A percentile compares a stretch with the other conserved stretches of the same genome.
Conservation (phyloP, 23 red algal genomes). For the Gracilaria gracilis region DNA sequence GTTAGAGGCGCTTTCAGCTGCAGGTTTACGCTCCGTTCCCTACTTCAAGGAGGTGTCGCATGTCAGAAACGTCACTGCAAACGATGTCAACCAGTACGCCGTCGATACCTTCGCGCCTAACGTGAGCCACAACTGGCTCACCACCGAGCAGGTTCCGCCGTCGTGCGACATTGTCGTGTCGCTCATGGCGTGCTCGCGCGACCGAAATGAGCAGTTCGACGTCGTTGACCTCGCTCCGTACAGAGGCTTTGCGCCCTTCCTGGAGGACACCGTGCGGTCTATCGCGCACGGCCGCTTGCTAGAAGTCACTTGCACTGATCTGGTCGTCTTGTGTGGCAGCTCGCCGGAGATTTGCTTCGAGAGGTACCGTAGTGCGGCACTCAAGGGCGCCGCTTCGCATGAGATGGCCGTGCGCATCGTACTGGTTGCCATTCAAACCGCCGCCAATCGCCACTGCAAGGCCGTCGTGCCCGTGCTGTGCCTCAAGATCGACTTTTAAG, state of each 20-base stretch:
- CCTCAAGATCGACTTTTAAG: slow-evolving; percentile 98
- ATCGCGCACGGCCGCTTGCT: slow-evolving; percentile 86
- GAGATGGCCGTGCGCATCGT: slow-evolving; percentile 94
- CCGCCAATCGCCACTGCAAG: slow-evolving; percentile 86
- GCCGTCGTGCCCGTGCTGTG: slow-evolving; percentile 84
- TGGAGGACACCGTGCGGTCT: slow-evolving; percentile 84
- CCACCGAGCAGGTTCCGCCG: slow-evolving; percentile 46
- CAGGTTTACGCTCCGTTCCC: slow-evolving; percentile 89
- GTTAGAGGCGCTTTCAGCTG: slow-evolving; percentile 78
- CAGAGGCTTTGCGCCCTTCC: slow-evolving; percentile 78
- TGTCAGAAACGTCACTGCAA: slow-evolving; percentile 80
- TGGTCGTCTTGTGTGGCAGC: slow-evolving; percentile 88
- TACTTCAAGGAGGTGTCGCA: slow-evolving; percentile 85
- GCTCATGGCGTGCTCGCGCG: slow-evolving; percentile 71
- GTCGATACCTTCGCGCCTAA: slow-evolving; percentile 72
- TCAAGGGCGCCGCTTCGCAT: slow-evolving; percentile 76
- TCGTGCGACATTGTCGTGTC: slow-evolving; percentile 69
- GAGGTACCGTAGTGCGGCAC: slow-evolving; percentile 75
- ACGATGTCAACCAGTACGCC: slow-evolving; percentile 86
- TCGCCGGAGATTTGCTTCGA: slow-evolving; percentile 83
- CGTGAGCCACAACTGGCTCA: slow-evolving; percentile 73
- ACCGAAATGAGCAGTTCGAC: slow-evolving; percentile 52
- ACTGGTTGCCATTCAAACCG: slow-evolving; percentile 70
- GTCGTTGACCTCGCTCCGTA: slow-evolving; percentile 97
- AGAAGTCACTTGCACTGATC: slow-evolving; percentile 95